Evolutionary conservation across 129 eudicot species (phyloP).

Genomic region (Arctium minus): DNA sequence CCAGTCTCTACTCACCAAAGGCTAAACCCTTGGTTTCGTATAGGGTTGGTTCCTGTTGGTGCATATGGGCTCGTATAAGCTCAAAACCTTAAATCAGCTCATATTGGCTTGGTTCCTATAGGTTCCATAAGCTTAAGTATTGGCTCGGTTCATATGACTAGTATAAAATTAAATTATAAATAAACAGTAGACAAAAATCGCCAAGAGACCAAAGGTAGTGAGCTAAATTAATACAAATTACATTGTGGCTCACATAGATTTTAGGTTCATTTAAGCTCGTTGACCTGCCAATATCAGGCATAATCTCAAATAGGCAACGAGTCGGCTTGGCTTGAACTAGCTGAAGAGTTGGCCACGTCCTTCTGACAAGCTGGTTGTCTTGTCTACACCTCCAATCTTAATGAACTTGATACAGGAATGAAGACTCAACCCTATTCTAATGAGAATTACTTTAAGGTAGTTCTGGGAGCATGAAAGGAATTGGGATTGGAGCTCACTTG

Average conservation of each 20-base stretch:
- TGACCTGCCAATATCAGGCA: not conserved
- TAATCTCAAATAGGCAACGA: not conserved
- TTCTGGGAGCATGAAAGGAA: not conserved
- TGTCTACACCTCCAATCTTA: not conserved
- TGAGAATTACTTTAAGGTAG: not conserved
- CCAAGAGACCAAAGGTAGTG: not conserved
- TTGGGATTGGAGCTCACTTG: not conserved
- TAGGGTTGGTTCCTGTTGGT: not conserved
- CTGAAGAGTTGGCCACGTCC: not conserved
- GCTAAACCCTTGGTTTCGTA: not conserved
- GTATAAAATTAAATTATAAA: not conserved
- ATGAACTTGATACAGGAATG: not conserved
- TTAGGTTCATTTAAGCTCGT: not conserved
- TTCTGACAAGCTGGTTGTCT: not conserved
- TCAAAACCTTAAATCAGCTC: not conserved
- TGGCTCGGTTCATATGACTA: not conserved
- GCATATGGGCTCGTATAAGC: not conserved
- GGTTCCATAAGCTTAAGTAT: not conserved
- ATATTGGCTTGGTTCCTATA: not conserved
- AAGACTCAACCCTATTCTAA: not conserved
- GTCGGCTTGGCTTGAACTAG: not conserved
- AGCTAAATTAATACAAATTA: too few species aligned
- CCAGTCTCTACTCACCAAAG: not conserved
- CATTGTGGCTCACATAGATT: not conserved
- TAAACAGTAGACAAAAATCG: not conserved